Evolutionary conservation across 2,329 filamentous ascomycete species (phyloP).

Genomic region (Dactylellina cionopaga): DNA sequence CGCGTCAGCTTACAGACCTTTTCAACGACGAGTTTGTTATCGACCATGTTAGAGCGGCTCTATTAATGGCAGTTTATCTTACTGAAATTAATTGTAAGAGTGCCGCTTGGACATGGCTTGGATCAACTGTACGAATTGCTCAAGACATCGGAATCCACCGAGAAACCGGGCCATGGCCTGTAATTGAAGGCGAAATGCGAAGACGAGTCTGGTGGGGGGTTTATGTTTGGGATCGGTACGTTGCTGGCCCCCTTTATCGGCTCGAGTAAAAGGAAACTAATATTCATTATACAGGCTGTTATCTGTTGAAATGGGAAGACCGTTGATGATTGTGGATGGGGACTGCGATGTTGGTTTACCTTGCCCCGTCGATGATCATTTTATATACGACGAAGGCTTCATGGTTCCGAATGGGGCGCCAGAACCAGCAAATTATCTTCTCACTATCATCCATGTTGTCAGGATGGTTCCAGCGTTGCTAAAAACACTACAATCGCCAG

Average conservation of each 20-base stretch:
- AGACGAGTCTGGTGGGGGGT: conserved; percentile 87
- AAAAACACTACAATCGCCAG: conserved; percentile 74
- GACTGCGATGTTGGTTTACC: conserved; percentile 89
- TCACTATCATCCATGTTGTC: conserved; percentile 83
- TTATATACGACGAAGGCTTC: conserved; percentile 69
- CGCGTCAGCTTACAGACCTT: conserved; percentile 76
- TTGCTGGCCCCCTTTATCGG: too few species aligned
- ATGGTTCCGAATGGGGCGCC: conserved; percentile 60
- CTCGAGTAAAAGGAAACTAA: conserved; percentile 16
- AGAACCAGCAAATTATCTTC: conserved; percentile 71
- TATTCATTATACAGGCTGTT: conserved; percentile 67
- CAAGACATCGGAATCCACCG: conserved; percentile 85
- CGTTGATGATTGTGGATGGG: conserved; percentile 82
- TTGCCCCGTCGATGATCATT: conserved; percentile 81
- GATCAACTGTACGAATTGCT: conserved; percentile 78
- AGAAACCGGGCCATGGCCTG: conserved; percentile 76
- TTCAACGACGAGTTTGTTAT: conserved; percentile 82
- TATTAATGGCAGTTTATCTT: conserved; percentile 80
- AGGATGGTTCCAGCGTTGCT: conserved; percentile 79
- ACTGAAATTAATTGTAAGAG: conserved; percentile 88
- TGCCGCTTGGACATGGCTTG: conserved; percentile 86
- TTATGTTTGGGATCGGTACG: conserved; percentile 84
- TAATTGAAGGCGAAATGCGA: conserved; percentile 84
- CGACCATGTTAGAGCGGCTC: conserved; percentile 76
- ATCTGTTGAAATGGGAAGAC: conserved; percentile 81